Evolutionary conservation across 202 grass and related monocot species (phyloP).

Genomic region (Zizania palustris): DNA sequence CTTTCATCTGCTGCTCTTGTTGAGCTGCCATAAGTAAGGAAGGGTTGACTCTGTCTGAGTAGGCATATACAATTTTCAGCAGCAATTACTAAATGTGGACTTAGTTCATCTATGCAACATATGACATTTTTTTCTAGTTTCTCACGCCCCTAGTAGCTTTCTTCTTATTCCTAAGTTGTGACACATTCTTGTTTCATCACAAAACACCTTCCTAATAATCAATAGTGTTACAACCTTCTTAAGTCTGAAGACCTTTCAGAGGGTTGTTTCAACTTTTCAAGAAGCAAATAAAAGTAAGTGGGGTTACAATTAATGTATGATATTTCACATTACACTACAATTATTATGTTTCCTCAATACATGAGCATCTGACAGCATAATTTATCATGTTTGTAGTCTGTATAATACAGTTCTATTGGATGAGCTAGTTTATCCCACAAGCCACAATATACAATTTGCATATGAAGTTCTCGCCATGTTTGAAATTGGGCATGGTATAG

Average conservation of each 20-base stretch:
- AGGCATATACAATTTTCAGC: not conserved
- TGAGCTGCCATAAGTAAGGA: not conserved
- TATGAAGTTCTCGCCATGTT: slow-evolving; percentile 2
- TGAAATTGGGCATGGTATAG: not conserved
- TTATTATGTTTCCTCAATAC: not conserved
- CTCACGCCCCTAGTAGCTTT: not conserved
- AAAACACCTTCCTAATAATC: not conserved
- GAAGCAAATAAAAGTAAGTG: not conserved
- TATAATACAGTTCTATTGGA: slow-evolving; percentile 19
- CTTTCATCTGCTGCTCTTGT: not conserved
- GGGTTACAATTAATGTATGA: not conserved
- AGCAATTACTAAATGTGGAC: not conserved
- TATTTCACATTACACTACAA: slow-evolving; percentile 36
- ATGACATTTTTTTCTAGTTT: not conserved
- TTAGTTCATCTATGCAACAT: not conserved
- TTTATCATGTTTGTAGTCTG: slow-evolving; percentile 7
- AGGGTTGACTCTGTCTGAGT: not conserved
- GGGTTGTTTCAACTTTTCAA: not conserved
- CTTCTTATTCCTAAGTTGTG: not conserved
- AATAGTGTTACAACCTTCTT: not conserved
- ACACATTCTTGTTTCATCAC: not conserved
- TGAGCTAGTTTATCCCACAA: not conserved
- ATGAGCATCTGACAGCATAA: slow-evolving; percentile 2
- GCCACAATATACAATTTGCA: not conserved
- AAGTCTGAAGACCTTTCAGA: not conserved